phyloP scores from a whole-genome alignment of 768 basidiomycete genomes.

The Pulveroboletus sp. region DNA sequence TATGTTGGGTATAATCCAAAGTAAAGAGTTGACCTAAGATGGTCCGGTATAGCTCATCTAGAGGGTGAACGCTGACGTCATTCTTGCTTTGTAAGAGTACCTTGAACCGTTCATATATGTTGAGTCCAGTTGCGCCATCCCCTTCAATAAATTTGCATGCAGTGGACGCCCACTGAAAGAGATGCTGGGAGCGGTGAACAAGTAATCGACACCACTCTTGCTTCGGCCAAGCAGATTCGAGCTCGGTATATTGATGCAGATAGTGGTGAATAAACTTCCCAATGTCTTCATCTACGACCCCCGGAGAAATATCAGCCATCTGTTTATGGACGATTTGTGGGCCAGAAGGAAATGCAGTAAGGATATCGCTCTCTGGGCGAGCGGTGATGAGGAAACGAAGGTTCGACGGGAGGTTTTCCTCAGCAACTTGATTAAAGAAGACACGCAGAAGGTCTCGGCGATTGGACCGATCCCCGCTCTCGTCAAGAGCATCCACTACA shows the following conservation, averaged over 20 bases:
- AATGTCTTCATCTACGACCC: constrained; percentile 15
- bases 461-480: constrained; percentile 16
- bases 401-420: constrained; percentile 15
- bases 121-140: constrained; percentile 12
- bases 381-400: constrained; percentile 26
- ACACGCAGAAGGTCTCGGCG: constrained; percentile 21
- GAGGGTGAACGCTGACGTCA: constrained; percentile 1
- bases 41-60: constrained; percentile 20
- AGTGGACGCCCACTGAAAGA: constrained; percentile 33
- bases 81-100: constrained; percentile 6
- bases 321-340: constrained; percentile 9
- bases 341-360: constrained; percentile 2
- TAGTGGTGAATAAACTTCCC: constrained; percentile 15
- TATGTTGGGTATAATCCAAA: neutral
- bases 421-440: constrained; percentile 10
- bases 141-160: constrained; percentile 27
- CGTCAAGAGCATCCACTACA: constrained; percentile 34
- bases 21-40: constrained; percentile 15
- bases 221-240: constrained; percentile 17
- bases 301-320: constrained; percentile 9
- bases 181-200: constrained; percentile 23
- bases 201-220: constrained; percentile 20
- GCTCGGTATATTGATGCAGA: constrained; percentile 3
- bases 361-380: constrained; percentile 26
- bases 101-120: constrained; percentile 9